phyloP scores from a whole-genome alignment of 1,139 yeast genomes.

The Scheffersomyces stambukii region DNA sequence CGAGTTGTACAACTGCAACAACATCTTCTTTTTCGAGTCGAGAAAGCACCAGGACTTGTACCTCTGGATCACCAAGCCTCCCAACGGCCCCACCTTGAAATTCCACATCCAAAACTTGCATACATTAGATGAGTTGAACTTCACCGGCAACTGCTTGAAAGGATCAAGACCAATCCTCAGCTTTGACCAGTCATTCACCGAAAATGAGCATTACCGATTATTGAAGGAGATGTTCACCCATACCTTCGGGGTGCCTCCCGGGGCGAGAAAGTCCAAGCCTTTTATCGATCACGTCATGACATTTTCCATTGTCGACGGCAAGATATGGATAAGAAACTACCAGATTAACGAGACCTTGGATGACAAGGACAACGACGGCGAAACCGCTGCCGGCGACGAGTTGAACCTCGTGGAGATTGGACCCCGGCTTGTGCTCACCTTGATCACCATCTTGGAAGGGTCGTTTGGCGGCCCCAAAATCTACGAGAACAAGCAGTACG shows the following conservation, averaged over 20 bases:
- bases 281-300: slow-evolving; percentile 94
- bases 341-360: slow-evolving; percentile 78
- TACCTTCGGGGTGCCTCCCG: slow-evolving; percentile 93
- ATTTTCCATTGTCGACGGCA: slow-evolving; percentile 86
- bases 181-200: slow-evolving; percentile 70
- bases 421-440: slow-evolving; percentile 91
- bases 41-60: slow-evolving; percentile 95
- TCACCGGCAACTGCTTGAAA: slow-evolving; percentile 91
- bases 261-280: slow-evolving; percentile 91
- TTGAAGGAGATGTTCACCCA: slow-evolving; percentile 84
- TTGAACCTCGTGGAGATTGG: slow-evolving; percentile 89
- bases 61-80: slow-evolving; percentile 93
- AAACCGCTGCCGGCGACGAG: slow-evolving; percentile 41
- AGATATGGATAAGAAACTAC: slow-evolving; percentile 93
- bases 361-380: slow-evolving; percentile 38
- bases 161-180: slow-evolving; percentile 96
- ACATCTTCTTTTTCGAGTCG: slow-evolving; percentile 89
- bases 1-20: slow-evolving; percentile 95
- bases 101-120: slow-evolving; percentile 93
- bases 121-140: slow-evolving; percentile 92
- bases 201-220: slow-evolving; percentile 58
- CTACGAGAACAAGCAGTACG: slow-evolving; percentile 94
- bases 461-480: slow-evolving; percentile 98
- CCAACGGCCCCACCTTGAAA: slow-evolving; percentile 96
- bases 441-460: slow-evolving; percentile 90